phyloP scores from a whole-genome alignment of 495 filamentous ascomycete species.

The Aspergillus campestris region DNA sequence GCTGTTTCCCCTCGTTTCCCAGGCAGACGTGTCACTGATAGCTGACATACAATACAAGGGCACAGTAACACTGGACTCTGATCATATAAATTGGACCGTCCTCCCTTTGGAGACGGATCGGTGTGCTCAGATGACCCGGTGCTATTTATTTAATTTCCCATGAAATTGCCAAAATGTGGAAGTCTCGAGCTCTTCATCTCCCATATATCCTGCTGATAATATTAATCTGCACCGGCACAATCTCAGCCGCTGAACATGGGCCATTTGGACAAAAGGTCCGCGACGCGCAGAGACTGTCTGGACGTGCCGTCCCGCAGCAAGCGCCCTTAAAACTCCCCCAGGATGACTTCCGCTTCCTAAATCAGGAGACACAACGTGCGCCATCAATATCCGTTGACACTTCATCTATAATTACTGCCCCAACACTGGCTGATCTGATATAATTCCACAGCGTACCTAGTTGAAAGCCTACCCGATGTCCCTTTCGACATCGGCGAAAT shows the following conservation, averaged over 20 bases:
- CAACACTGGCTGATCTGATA: not conserved
- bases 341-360: slow-evolving; percentile 31
- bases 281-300: slow-evolving; percentile 73
- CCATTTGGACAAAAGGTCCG: slow-evolving; percentile 53
- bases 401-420: not conserved
- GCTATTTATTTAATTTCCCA: too few species aligned
- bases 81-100: too few species aligned
- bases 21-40: too few species aligned
- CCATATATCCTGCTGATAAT: slow-evolving; percentile 15
- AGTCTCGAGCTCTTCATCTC: not conserved
- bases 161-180: too few species aligned
- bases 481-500: slow-evolving; percentile 67
- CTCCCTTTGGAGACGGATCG: too few species aligned
- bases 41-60: too few species aligned
- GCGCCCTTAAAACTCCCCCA: slow-evolving; percentile 7
- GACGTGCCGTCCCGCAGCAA: slow-evolving; percentile 57
- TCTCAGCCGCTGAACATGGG: slow-evolving; percentile 20
- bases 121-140: too few species aligned
- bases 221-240: slow-evolving; percentile 20
- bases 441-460: slow-evolving; percentile 43
- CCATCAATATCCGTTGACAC: not conserved
- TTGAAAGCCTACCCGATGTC: slow-evolving; percentile 64
- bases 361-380: slow-evolving; percentile 28
- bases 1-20: too few species aligned
- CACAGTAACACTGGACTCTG: too few species aligned